Evolutionary conservation across 345 rosid species (phyloP).

Genomic region (Litchi chinensis): DNA sequence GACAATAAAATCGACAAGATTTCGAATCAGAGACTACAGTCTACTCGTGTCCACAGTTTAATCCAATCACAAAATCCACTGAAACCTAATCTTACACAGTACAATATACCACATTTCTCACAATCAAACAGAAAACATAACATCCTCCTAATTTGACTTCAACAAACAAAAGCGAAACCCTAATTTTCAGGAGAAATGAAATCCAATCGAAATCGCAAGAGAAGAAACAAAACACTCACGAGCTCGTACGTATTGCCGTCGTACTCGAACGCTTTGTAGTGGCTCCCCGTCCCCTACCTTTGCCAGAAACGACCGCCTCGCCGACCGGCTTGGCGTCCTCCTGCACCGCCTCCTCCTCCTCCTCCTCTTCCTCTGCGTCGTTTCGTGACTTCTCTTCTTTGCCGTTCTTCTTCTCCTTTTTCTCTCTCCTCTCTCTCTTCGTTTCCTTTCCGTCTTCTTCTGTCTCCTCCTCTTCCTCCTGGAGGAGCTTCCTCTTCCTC

Average conservation of each 20-base stretch:
- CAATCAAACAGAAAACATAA: neutral
- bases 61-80: neutral
- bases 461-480: slow-evolving; percentile 35
- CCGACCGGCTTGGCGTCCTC: slow-evolving; percentile 91
- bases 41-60: too few species aligned
- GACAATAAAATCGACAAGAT: neutral
- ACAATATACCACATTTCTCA: neutral
- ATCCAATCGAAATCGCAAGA: neutral
- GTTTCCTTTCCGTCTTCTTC: slow-evolving; percentile 20
- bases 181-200: slow-evolving; percentile 5
- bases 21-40: neutral
- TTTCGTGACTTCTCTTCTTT: slow-evolving; percentile 22
- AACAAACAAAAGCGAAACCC: slow-evolving; percentile 8
- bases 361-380: slow-evolving; percentile 32
- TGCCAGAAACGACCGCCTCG: slow-evolving; percentile 60
- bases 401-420: slow-evolving; percentile 28
- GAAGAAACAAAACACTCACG: slow-evolving; percentile 47
- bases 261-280: slow-evolving; percentile 67
- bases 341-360: slow-evolving; percentile 52
- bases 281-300: slow-evolving; percentile 72
- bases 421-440: slow-evolving; percentile 32
- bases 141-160: neutral
- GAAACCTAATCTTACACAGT: neutral
- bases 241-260: slow-evolving; percentile 76
- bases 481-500: slow-evolving; percentile 57